phyloP scores from a whole-genome alignment of 345 rosid species.

The Salix arbutifolia region DNA sequence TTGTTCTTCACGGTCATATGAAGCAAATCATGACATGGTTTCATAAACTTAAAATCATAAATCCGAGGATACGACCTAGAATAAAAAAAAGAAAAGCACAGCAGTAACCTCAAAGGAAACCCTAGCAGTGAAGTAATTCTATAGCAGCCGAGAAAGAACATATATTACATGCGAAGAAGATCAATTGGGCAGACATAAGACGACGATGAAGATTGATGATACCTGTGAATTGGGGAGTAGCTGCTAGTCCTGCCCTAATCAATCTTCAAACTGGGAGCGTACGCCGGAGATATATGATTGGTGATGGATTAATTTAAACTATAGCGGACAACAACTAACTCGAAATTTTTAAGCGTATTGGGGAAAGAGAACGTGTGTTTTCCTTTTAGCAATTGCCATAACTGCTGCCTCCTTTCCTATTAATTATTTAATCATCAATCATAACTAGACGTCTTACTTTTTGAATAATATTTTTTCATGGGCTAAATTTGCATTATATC shows the following conservation, averaged over 20 bases:
- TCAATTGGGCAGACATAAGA: not conserved
- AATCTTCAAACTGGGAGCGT: not conserved
- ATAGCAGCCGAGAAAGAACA: not conserved
- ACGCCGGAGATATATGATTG: not conserved
- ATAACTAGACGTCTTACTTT: not conserved
- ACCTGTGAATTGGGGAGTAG: not conserved
- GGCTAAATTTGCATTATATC: not conserved
- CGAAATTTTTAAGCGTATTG: not conserved
- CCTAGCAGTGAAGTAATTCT: not conserved
- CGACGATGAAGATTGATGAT: not conserved
- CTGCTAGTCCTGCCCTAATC: not conserved
- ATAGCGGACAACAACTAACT: not conserved
- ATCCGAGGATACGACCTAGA: not conserved
- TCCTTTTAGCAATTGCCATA: not conserved
- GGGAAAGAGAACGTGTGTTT: not conserved
- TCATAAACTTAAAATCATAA: not conserved
- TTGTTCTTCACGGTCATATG: not conserved
- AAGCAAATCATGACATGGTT: not conserved
- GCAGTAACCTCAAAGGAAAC: not conserved
- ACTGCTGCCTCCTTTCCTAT: no score
- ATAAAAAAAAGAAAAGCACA: not conserved
- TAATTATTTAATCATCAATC: no score
- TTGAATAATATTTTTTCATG: not conserved
- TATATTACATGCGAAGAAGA: not conserved
- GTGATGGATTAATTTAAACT: not conserved